phyloP scores from a whole-genome alignment of 306 rosid genomes.

The Begonia masoniana region DNA sequence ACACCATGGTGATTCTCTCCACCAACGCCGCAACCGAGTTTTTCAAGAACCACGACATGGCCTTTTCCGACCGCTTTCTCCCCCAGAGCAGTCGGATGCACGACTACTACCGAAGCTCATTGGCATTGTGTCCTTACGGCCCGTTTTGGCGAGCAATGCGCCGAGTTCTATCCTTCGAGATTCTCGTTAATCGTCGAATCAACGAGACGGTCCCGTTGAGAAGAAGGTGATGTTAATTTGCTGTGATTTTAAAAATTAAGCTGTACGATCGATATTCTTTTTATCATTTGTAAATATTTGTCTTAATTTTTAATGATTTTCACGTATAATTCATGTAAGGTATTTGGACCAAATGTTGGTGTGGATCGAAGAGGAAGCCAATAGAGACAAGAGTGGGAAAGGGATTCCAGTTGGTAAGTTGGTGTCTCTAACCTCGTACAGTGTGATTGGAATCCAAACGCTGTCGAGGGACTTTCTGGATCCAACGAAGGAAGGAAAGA shows the following conservation, averaged over 20 bases:
- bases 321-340: not conserved
- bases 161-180: constrained; percentile 37
- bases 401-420: constrained; percentile 26
- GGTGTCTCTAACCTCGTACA: constrained; percentile 38
- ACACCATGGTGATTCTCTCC: constrained; percentile 49
- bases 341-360: constrained; percentile 33
- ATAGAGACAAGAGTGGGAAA: not conserved
- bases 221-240: constrained; percentile 7
- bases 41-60: constrained; percentile 45
- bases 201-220: constrained; percentile 25
- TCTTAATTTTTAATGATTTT: no score
- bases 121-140: constrained; percentile 56
- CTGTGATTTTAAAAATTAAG: no score
- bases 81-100: constrained; percentile 28
- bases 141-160: constrained; percentile 54
- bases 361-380: constrained; percentile 37
- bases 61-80: constrained; percentile 39
- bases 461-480: constrained; percentile 36
- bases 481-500: constrained; percentile 23
- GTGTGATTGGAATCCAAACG: constrained; percentile 42
- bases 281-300: no score
- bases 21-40: constrained; percentile 25
- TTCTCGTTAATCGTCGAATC: constrained; percentile 39
- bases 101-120: constrained; percentile 35
- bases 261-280: no score